These are phyloP conservation scores for Hyaloscypha variabilis DNA, from an alignment of 495 filamentous ascomycete species.

Conservation along the genomic window DNA sequence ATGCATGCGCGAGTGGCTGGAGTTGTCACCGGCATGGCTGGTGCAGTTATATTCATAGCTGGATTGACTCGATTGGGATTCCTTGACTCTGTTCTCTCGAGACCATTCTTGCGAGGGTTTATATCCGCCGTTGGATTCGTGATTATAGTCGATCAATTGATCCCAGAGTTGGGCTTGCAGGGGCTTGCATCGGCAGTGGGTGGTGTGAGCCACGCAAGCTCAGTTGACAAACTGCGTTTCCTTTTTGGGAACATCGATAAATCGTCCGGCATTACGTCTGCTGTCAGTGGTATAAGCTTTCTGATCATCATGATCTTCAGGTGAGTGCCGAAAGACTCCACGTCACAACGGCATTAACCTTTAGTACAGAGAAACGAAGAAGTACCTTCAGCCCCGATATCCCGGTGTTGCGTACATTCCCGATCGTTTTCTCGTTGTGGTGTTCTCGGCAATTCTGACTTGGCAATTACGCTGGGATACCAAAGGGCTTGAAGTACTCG, in stretches of 20 bases:
- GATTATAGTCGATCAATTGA: slow-evolving; percentile 92
- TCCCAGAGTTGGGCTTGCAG: slow-evolving; percentile 85
- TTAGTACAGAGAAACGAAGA: slow-evolving; percentile 69
- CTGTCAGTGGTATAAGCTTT: slow-evolving; percentile 80
- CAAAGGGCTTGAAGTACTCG: slow-evolving; percentile 80
- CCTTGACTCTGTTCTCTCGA: slow-evolving; percentile 88
- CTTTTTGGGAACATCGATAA: slow-evolving; percentile 64
- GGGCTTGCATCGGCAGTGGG: slow-evolving; percentile 55
- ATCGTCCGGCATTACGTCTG: slow-evolving; percentile 72
- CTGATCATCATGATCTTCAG: slow-evolving; percentile 80
- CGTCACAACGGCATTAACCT: slow-evolving; percentile 14
- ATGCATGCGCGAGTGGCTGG: slow-evolving; percentile 83
- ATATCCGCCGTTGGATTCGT: slow-evolving; percentile 96
- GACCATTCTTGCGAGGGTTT: slow-evolving; percentile 92
- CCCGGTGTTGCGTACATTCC: slow-evolving; percentile 87
- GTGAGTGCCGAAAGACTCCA: slow-evolving; percentile 10
- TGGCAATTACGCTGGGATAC: slow-evolving; percentile 81
- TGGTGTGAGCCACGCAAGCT: slow-evolving; percentile 77
- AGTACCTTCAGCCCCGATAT: slow-evolving; percentile 76
- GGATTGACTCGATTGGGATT: slow-evolving; percentile 89
- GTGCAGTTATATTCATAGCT: slow-evolving; percentile 81
- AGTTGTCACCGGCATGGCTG: slow-evolving; percentile 85
- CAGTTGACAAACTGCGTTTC: slow-evolving; percentile 81
- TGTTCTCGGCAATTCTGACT: slow-evolving; percentile 79
- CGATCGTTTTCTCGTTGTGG: slow-evolving; percentile 89